Conservation (phyloP, 2,329 filamentous ascomycete species). For the Lecanosticta acicola region DNA sequence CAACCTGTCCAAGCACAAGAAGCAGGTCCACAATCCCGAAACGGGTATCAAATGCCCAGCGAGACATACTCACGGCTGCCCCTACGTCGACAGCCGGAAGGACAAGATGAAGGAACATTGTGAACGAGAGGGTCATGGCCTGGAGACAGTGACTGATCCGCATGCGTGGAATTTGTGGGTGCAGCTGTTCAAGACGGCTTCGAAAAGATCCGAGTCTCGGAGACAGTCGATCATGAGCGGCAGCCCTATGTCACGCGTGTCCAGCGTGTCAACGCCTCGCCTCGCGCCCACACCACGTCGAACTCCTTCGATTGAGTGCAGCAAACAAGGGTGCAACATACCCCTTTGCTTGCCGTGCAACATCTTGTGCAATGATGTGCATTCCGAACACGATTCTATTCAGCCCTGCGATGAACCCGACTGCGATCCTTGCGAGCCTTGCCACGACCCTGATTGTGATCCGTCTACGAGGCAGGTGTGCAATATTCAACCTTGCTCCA, state of each 20-base stretch:
- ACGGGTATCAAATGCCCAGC: constrained; percentile 23
- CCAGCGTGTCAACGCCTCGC: constrained; percentile 13
- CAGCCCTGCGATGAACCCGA: constrained; percentile 16
- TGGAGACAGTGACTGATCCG: constrained; percentile 20
- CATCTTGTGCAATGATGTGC: constrained; percentile 21
- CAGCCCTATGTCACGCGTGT: constrained; percentile 14
- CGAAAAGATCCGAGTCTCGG: constrained; percentile 17
- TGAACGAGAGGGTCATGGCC: constrained; percentile 21
- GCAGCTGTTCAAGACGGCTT: constrained; percentile 21
- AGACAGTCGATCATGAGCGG: constrained; percentile 13
- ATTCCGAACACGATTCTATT: constrained; percentile 11
- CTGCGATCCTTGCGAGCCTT: constrained; percentile 20
- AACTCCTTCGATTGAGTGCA: constrained; percentile 19
- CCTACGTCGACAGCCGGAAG: constrained; percentile 23
- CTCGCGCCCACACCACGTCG: constrained; percentile 10
- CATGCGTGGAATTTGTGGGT: constrained; percentile 23
- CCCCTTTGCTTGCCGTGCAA: constrained; percentile 24
- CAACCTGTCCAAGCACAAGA: constrained; percentile 32
- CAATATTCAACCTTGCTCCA: constrained; percentile 15
- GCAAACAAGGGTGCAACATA: constrained; percentile 22
- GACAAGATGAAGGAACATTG: constrained; percentile 25
- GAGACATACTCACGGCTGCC: constrained; percentile 19
- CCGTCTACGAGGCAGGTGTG: constrained; percentile 13
- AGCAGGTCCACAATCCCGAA: constrained; percentile 23
- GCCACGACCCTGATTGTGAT: constrained; percentile 21